Percentiles rank a stretch among this genome's conserved stretches.
phyloP scores from a whole-genome alignment of 306 rosid species.

The Fagus crenata region DNA sequence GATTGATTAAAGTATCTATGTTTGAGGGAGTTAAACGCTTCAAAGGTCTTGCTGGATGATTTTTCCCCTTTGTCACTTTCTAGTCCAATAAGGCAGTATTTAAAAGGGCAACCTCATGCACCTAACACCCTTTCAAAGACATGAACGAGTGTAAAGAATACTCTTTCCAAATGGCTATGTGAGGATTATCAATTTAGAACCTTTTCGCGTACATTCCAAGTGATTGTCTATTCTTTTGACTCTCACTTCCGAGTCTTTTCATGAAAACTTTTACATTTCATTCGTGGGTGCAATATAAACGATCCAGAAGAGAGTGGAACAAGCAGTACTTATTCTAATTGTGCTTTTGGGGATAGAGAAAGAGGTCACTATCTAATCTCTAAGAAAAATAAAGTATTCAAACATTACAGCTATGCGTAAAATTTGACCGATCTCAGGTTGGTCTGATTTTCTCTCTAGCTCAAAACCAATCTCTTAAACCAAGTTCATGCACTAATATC shows the following conservation, averaged over 20 bases:
- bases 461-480: not conserved
- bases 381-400: not conserved
- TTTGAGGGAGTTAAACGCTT: not conserved
- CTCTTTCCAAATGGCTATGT: not conserved
- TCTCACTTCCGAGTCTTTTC: not conserved
- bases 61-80: not conserved
- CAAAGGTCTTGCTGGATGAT: not conserved
- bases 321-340: constrained; percentile 2
- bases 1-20: not conserved
- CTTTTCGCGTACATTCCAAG: not conserved
- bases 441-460: not conserved
- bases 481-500: not conserved
- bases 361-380: constrained; percentile 1
- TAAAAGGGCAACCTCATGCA: not conserved
- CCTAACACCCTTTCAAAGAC: not conserved
- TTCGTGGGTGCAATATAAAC: not conserved
- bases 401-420: constrained; percentile 3
- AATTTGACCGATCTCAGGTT: not conserved
- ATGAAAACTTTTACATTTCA: not conserved
- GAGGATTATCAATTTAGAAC: not conserved
- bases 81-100: not conserved
- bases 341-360: not conserved
- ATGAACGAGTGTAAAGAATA: not conserved
- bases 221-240: too few species aligned
- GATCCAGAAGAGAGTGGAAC: not conserved